phyloP scores from a whole-genome alignment of 1,284 basidiomycete species.

The Testicularia cyperi region DNA sequence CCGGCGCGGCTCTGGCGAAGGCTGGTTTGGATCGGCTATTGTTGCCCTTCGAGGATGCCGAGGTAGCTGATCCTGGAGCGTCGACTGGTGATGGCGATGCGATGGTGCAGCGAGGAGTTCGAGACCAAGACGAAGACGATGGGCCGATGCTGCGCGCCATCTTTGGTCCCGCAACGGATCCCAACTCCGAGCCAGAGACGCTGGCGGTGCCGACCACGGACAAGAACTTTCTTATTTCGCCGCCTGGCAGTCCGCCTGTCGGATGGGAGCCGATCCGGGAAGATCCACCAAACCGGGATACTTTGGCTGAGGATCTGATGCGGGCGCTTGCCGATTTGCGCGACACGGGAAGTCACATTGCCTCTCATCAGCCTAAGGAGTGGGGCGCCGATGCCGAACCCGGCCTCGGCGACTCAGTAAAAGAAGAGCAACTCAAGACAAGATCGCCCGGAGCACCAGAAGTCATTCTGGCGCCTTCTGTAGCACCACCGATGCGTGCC shows the following conservation, averaged over 20 bases:
- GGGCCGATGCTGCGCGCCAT: constrained; percentile 24
- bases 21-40: constrained; percentile 43
- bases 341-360: constrained; percentile 40
- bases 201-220: constrained; percentile 68
- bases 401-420: no score
- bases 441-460: constrained; percentile 21
- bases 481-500: constrained; percentile 8
- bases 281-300: constrained; percentile 82
- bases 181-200: constrained; percentile 18
- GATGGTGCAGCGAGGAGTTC: constrained; percentile 9
- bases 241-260: constrained; percentile 94
- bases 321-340: constrained; percentile 50
- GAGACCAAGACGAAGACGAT: constrained; percentile 20
- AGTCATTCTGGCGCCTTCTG: constrained; percentile 22
- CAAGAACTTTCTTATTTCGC: constrained; percentile 95
- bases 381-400: constrained; percentile 7
- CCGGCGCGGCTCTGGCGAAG: constrained; percentile 43
- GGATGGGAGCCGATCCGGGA: constrained; percentile 93
- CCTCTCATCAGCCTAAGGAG: constrained; percentile 24
- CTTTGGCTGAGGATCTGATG: constrained; percentile 87
- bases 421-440: background rate
- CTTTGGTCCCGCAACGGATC: constrained; percentile 16
- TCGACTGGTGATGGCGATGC: background rate
- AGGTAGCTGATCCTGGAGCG: constrained; percentile 4
- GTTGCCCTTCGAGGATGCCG: constrained; percentile 44